These are phyloP conservation scores for Giardia duodenalis DNA, from an alignment of 208 protist genomes.

Conservation along the genomic window DNA sequence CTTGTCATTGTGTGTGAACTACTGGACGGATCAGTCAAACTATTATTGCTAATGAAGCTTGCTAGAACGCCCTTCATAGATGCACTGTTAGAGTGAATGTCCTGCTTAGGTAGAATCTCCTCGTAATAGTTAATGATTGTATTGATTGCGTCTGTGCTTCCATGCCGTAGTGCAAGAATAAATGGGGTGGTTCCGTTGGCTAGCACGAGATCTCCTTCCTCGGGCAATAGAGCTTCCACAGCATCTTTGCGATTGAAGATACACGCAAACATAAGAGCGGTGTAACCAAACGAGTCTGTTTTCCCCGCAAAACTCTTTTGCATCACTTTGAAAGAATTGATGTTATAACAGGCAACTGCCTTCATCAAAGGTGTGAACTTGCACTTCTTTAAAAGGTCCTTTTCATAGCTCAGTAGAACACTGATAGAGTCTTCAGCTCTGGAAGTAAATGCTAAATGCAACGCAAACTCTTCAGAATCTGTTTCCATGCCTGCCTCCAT, in stretches of 20 bases:
- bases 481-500: not conserved
- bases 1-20: no score
- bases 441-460: not conserved
- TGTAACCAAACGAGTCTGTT: not conserved
- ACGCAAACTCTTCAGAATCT: not conserved
- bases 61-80: no score
- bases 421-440: not conserved
- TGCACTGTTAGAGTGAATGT: no score
- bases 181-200: not conserved
- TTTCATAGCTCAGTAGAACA: not conserved
- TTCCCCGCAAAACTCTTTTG: not conserved
- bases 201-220: not conserved
- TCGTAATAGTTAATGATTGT: no score
- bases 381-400: not conserved
- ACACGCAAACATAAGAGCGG: not conserved
- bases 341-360: not conserved
- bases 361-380: not conserved
- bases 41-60: no score
- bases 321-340: not conserved
- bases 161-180: not conserved
- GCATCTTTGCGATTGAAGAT: not conserved
- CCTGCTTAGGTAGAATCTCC: no score
- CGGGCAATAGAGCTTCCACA: not conserved
- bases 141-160: not conserved
- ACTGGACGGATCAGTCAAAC: no score